Conservation (phyloP, 1,284 basidiomycete species). For the Rhodotorula sp. region DNA sequence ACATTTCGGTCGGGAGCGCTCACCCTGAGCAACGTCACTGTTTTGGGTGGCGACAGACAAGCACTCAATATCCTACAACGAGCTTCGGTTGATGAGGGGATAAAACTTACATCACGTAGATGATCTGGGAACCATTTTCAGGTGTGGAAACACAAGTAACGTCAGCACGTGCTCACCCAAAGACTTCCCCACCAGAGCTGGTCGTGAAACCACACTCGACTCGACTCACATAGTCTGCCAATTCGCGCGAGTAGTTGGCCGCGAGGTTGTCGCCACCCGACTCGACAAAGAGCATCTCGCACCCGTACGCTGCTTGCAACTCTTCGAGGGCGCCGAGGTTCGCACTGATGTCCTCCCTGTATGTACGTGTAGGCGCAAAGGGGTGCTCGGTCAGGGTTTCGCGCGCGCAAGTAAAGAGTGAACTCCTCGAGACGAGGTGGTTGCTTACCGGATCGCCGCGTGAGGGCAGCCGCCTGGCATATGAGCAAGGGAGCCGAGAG, state of each 20-base stretch:
- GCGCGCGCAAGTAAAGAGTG: background rate
- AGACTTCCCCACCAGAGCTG: conserved; percentile 54
- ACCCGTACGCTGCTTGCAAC: conserved; percentile 72
- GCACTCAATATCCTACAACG: too few species aligned
- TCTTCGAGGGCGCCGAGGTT: conserved; percentile 94
- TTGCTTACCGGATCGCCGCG: conserved; percentile 68
- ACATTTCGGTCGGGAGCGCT: background rate
- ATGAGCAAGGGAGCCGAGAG: background rate
- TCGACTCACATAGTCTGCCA: conserved; percentile 96
- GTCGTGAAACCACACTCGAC: too few species aligned
- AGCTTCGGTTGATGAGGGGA: background rate
- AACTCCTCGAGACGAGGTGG: background rate
- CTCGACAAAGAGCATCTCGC: conserved; percentile 46
- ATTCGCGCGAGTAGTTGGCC: conserved; percentile 61
- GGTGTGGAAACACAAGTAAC: background rate
- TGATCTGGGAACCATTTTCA: conserved; percentile 30
- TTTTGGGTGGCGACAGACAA: background rate
- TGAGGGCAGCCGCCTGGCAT: conserved; percentile 78
- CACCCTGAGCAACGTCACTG: background rate
- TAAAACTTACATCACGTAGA: conserved; percentile 25
- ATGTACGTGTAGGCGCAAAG: conserved; percentile 25
- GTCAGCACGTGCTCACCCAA: background rate
- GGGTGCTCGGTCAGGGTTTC: background rate
- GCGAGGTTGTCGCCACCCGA: conserved; percentile 87
- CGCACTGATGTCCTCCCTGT: conserved; percentile 88